Conservation (phyloP, 2,329 filamentous ascomycete genomes). For the Didymosphaeria variabile region DNA sequence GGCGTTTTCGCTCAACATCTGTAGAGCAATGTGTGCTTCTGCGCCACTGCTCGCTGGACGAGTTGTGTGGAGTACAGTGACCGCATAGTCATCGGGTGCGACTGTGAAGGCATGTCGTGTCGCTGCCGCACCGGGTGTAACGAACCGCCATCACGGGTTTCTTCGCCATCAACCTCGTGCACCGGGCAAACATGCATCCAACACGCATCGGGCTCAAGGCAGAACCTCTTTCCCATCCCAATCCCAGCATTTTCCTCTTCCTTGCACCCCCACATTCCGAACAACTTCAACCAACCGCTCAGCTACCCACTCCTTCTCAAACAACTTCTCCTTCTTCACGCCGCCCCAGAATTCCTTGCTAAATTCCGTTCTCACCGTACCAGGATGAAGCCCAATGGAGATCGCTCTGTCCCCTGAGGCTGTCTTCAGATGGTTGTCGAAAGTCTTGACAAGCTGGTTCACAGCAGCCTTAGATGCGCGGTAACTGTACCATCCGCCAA, state of each 20-base stretch:
- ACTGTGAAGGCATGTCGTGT: neutral
- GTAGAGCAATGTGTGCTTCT: neutral
- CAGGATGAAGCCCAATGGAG: constrained; percentile 77
- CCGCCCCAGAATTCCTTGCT: constrained; percentile 76
- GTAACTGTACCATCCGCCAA: constrained; percentile 86
- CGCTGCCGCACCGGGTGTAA: too few relatives aligned
- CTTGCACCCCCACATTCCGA: constrained; percentile 67
- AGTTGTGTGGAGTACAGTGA: neutral
- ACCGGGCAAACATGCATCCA: neutral
- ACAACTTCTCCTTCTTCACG: constrained; percentile 69
- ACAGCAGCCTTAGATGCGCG: constrained; percentile 79
- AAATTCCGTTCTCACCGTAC: constrained; percentile 79
- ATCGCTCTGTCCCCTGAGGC: constrained; percentile 70
- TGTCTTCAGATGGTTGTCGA: constrained; percentile 72
- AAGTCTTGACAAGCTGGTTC: constrained; percentile 74
- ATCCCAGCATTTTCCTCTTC: constrained; percentile 52
- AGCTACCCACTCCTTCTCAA: constrained; percentile 72
- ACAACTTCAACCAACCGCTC: constrained; percentile 72
- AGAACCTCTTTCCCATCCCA: constrained; percentile 51
- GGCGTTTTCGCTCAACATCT: constrained; percentile 5
- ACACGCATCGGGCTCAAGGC: constrained; percentile 34
- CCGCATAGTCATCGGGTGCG: neutral
- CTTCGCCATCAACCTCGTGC: neutral
- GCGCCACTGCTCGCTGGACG: neutral
- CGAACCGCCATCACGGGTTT: too few relatives aligned